Evolutionary conservation across 345 rosid genomes (phyloP), one percentile per base, ranked within the genome.

Genomic region (Heritiera fomes): DNA sequence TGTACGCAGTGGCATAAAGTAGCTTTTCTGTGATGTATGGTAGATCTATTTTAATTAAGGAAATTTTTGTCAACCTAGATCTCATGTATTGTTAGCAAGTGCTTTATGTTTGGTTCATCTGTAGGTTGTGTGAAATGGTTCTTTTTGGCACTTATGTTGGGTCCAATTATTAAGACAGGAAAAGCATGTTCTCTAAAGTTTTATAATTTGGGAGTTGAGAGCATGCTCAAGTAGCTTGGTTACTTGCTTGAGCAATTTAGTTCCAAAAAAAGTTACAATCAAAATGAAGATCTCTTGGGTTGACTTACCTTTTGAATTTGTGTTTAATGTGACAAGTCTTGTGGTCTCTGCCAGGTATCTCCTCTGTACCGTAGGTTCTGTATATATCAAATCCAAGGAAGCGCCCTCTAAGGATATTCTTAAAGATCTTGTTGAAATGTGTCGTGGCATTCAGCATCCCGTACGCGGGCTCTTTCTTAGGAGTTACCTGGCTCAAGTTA

Each of bases 381-480:
- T 95, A 38, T 95, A 95, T 76, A 93, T 95, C 65, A 93, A 88
- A 85, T 91, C 99, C 73, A 92, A 95, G 87, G 99, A 95, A 87
- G 97, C 99, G 75, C 99, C 99, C 56, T 91, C 98, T 8, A 95
- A 90, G 84, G 99, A 95, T 83, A 89, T 95, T 72, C 98, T 95
- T 61, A 95, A 93, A 83, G 99, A 95, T 89, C 96, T 95, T 40
- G 99, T 95, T 68, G 99, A 95, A 84, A 95, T 95, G 99, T 95
- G 99, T 61, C 99, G 96, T 72, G 99, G 99, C 61, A 90, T 95
- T 87, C 99, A 95, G 87, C 87, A 95, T 89, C 99, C 99, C 83
- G 83, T 95, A 43, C 97, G 99, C 61, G 99, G 99, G 84, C 98
- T 95, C 67, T 95, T 95, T 82, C 85, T 95, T 74, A 91, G 99